Percentiles rank a stretch among this genome's conserved stretches.
Evolutionary conservation across 148 eudicot species (phyloP).

Genomic region (Cornus controversa): DNA sequence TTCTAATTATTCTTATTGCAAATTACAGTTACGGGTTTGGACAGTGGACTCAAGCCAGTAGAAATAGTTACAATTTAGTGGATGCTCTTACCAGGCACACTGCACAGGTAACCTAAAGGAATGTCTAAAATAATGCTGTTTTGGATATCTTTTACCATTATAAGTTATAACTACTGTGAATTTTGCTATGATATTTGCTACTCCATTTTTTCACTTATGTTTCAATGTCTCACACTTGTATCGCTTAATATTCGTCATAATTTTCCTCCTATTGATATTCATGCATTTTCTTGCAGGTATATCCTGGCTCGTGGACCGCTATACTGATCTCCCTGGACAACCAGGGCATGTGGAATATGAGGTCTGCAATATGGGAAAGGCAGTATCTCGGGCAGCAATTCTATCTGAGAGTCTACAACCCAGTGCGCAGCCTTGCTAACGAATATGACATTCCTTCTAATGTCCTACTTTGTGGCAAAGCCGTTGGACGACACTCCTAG

Average conservation of each 20-base stretch:
- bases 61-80: conserved; percentile 47
- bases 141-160: no score
- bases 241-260: not conserved
- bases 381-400: conserved; percentile 68
- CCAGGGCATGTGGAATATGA: conserved; percentile 78
- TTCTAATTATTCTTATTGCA: conserved; percentile 18
- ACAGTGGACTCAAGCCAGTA: conserved; percentile 58
- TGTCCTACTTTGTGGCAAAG: conserved; percentile 56
- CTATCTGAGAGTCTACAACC: conserved; percentile 53
- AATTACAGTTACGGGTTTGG: conserved; percentile 63
- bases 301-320: conserved; percentile 65
- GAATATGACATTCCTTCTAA: conserved; percentile 57
- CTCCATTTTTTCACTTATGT: no score
- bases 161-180: no score
- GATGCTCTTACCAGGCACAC: conserved; percentile 68
- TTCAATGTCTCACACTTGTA: no score
- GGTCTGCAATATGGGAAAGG: conserved; percentile 59
- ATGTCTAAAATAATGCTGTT: not conserved
- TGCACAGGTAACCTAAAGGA: conserved; percentile 37
- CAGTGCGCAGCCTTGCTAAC: conserved; percentile 37
- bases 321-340: conserved; percentile 64
- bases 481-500: conserved; percentile 39
- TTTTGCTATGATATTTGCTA: not conserved
- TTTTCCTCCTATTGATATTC: not conserved
- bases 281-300: conserved; percentile 40